Evolutionary conservation across 108 stramenopile genomes (phyloP).

Genomic region (Skeletonema tropicum): DNA sequence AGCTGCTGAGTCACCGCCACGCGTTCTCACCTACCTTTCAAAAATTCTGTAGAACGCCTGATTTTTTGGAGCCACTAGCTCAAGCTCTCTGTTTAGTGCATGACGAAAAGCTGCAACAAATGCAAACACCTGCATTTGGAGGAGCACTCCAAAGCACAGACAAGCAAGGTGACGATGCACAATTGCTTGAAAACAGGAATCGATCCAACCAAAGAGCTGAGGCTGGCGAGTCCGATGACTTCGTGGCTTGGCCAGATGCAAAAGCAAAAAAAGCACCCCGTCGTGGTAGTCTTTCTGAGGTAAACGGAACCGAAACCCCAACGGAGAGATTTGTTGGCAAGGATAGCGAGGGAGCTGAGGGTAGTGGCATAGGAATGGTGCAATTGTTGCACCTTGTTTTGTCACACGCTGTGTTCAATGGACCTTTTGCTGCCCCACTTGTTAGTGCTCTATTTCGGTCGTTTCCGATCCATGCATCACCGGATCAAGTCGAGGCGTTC

Average conservation of each 20-base stretch:
- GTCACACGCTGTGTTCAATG: constrained; percentile 64
- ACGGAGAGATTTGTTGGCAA: constrained; percentile 68
- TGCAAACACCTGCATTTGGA: constrained; percentile 26
- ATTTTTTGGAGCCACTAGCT: constrained; percentile 82
- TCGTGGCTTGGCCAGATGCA: constrained; percentile 17
- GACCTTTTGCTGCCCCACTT: constrained; percentile 75
- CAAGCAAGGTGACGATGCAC: constrained; percentile 14
- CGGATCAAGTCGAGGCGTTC: constrained; percentile 84
- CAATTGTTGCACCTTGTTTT: constrained; percentile 74
- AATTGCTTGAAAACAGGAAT: not conserved
- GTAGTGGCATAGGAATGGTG: constrained; percentile 73
- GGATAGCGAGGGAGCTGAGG: constrained; percentile 41
- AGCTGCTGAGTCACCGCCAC: constrained; percentile 79
- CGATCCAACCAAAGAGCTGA: constrained; percentile 7
- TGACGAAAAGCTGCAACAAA: constrained; percentile 62
- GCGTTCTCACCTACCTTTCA: constrained; percentile 78
- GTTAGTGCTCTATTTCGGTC: constrained; percentile 73
- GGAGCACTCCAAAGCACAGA: constrained; percentile 8
- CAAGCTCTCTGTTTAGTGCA: constrained; percentile 82
- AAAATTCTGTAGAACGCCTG: constrained; percentile 74
- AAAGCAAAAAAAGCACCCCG: not conserved
- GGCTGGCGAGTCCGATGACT: constrained; percentile 3
- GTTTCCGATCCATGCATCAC: constrained; percentile 82
- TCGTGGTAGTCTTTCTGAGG: constrained; percentile 41
- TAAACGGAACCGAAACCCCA: constrained; percentile 40